These are phyloP conservation scores for Trichoderma semiorbis DNA, from an alignment of 2,329 filamentous ascomycete genomes.

Conservation along the genomic window DNA sequence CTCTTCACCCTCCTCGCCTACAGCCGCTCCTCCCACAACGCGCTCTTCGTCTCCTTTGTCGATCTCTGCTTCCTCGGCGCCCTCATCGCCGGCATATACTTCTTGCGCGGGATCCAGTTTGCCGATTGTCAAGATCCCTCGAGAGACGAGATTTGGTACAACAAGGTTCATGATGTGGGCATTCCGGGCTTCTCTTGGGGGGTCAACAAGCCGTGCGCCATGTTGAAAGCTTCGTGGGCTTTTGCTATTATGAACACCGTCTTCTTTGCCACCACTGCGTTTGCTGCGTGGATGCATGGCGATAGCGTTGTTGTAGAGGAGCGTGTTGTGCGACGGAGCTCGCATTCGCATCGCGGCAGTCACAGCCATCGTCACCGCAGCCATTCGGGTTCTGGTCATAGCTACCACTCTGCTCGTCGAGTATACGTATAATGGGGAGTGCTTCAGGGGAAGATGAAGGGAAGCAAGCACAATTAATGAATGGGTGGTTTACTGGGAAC, in stretches of 20 bases:
- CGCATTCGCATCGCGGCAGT: conserved; percentile 38
- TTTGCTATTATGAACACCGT: conserved; percentile 85
- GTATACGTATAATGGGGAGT: conserved; percentile 42
- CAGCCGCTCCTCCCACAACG: conserved; percentile 58
- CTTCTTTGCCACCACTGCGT: conserved; percentile 73
- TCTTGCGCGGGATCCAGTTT: conserved; percentile 54
- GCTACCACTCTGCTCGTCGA: conserved; percentile 49
- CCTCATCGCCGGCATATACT: conserved; percentile 60
- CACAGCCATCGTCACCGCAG: conserved; percentile 42
- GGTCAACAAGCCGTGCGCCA: conserved; percentile 75
- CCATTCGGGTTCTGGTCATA: conserved; percentile 37
- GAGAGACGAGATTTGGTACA: conserved; percentile 47
- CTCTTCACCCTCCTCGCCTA: conserved; percentile 64
- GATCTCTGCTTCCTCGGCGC: conserved; percentile 61
- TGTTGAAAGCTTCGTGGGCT: conserved; percentile 89
- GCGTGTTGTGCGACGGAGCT: conserved; percentile 23
- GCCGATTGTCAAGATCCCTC: conserved; percentile 66
- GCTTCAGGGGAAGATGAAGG: not conserved
- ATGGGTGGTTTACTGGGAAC: not conserved
- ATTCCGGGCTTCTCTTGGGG: conserved; percentile 51
- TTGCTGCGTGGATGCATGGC: conserved; percentile 63
- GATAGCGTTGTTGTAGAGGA: conserved; percentile 43
- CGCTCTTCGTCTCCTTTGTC: conserved; percentile 57
- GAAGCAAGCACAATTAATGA: not conserved
- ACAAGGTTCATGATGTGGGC: conserved; percentile 59